Base-by-base conservation (phyloP, 2,329 filamentous ascomycete genomes). In the Arthrinium phaeospermum region DNA sequence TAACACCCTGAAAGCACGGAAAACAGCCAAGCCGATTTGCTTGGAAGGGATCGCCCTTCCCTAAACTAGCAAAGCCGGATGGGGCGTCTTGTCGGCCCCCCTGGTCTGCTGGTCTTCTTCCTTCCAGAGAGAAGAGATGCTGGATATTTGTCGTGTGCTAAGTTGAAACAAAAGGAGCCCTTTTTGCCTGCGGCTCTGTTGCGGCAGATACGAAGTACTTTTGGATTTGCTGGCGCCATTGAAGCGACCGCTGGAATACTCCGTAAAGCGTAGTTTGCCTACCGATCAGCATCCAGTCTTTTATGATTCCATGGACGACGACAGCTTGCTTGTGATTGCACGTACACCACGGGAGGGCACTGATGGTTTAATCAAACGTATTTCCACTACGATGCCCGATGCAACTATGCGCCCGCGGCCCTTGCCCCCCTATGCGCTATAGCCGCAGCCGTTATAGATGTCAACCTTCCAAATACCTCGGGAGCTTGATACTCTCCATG, bases 11-110 rank as follows among this genome's bases (percentile, higher is more conserved):
- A 22, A 57, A 34, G 51, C 51, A 57, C 57, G 57, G 57, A 24
- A 64, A 57, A 57, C 53, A 57, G 53, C 53, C 53, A 57, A 57
- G 53, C 53, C 53, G 53, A 57, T 57, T 57, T 57, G 53, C 53
- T 57, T 57, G 53, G 27, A 14, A 57, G 53, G 53, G 57, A 64
- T 64, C 53, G 53, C 30, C 53, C 53, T 61, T 61, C 57, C 57
- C 57, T 64, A 64, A 64, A 64, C 34, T 64, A 64, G 57, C 57
- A n/a, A n/a, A 22, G 57, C 34, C n/a, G 51, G 51, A 30, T 57
- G 51, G 51, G 27, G 57, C 30, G 16, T 64, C 34, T 24, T 41
- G 51, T 34, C 51, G 27, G 27, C 13, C 27, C 53, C 57, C 57
- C 57, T 64, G 34, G 19, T 41, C 34, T 41, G 27, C 19, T 22